A percentile compares a stretch with the other conserved stretches of the same genome.
Conservation (phyloP, 2,329 filamentous ascomycete species). For the Fusarium liriodendri region DNA sequence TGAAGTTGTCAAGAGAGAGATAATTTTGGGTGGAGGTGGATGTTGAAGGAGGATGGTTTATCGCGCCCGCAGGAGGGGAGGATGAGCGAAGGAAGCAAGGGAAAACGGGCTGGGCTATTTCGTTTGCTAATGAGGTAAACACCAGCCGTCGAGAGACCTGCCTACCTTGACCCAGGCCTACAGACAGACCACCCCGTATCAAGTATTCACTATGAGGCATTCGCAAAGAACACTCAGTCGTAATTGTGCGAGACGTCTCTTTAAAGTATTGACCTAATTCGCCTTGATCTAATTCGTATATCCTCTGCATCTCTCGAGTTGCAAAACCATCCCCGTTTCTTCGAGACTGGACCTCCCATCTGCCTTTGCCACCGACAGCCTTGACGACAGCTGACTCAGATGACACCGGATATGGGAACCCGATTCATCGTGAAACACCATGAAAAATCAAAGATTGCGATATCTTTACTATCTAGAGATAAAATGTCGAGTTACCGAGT, state of each 20-base stretch:
- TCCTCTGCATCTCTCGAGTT: conserved; percentile 21
- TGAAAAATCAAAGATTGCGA: not conserved
- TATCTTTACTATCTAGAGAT: not conserved
- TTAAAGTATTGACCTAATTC: not conserved
- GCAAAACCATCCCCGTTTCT: not conserved
- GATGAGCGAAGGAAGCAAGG: conserved; percentile 15
- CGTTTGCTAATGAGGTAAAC: conserved; percentile 29
- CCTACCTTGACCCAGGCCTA: conserved; percentile 1
- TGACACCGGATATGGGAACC: conserved; percentile 3
- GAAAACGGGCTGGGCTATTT: conserved; percentile 23
- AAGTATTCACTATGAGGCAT: not conserved
- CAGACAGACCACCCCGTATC: conserved; percentile 22
- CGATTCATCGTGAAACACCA: not conserved
- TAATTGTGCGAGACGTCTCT: not conserved
- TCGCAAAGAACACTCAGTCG: not conserved
- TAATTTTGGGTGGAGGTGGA: conserved; percentile 8
- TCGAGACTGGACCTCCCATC: conserved; percentile 7
- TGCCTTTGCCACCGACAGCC: conserved; percentile 33
- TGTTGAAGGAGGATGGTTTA: conserved; percentile 14
- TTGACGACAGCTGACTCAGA: conserved; percentile 37
- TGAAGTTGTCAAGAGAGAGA: not conserved
- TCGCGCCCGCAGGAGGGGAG: not conserved
- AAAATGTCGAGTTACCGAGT: conserved; percentile 6
- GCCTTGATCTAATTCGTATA: not conserved
- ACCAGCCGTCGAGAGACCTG: conserved; percentile 21